phyloP scores from a whole-genome alignment of 2,329 filamentous ascomycete genomes.

The Cryphonectria japonica region DNA sequence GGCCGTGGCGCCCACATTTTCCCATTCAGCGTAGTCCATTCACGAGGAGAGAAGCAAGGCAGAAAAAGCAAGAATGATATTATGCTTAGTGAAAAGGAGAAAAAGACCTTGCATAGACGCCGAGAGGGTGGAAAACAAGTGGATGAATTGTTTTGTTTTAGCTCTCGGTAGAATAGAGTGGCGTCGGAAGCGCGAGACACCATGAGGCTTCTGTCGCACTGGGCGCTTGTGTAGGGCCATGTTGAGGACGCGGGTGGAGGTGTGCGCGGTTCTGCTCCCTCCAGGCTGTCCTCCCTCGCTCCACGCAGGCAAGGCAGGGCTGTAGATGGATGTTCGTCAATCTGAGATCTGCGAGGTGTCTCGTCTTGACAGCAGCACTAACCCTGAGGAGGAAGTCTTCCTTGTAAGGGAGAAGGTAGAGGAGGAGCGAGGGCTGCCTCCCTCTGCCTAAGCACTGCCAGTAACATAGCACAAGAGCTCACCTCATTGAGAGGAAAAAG shows the following conservation, averaged over 20 bases:
- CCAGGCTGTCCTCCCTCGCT: neutral
- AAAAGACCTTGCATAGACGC: neutral
- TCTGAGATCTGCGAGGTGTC: slow-evolving; percentile 1
- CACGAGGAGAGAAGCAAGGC: neutral
- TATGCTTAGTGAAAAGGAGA: neutral
- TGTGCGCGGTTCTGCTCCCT: neutral
- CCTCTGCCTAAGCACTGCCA: neutral
- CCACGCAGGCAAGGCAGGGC: neutral
- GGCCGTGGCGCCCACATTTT: neutral
- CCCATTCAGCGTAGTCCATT: neutral
- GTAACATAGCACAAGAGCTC: neutral
- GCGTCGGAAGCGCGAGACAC: neutral
- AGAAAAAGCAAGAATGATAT: neutral
- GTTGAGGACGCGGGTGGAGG: neutral
- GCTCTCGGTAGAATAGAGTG: neutral
- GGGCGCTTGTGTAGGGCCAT: slow-evolving; percentile 14
- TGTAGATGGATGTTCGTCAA: neutral
- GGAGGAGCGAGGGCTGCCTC: neutral
- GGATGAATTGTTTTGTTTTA: neutral
- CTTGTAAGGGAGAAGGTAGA: neutral
- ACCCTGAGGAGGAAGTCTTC: neutral
- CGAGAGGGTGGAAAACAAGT: neutral
- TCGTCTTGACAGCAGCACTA: slow-evolving; percentile 7
- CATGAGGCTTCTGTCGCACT: neutral
- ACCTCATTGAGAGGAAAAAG: neutral